Evolutionary conservation across 139 green algal genomes (phyloP), one percentile per base, ranked within the genome.

Genomic region (Tetratostichococcus sp.): DNA sequence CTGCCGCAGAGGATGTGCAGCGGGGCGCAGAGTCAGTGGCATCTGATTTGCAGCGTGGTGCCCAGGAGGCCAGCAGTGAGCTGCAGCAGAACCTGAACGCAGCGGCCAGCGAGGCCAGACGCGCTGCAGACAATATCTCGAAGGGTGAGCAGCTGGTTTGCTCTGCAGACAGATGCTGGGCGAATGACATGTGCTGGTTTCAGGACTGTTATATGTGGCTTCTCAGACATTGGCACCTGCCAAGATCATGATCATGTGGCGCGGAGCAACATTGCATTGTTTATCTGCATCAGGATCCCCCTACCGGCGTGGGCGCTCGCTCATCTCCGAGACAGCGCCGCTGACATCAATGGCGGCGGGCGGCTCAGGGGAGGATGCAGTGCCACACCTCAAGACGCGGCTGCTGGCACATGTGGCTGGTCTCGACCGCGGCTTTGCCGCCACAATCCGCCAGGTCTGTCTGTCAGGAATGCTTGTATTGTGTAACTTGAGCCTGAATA

Each of bases 381-480:
- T 62, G 50, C 50, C 50, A 17, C 77, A 78, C 30, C 67, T 67
- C 34, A 82, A 82, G 72, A 69, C 50, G 67, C 67, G 77, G 21
- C 58, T 82, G 35, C 30, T 82, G 72, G 50, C 70, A 14, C 35
- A 34, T 35, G 33, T 78, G 30, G 77, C 72, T 22, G 77, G 77
- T 1, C 68, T 82, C 19, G 77, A 82, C 68, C 70, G 77, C 3
- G 77, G 77, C 35, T 82, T 82, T 72, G 67, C 77, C n/a, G 77
- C 77, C 21, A 82, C 71, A 4, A 26, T 2, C 50, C 50, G 50
- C 50, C 50, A 62, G 50, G 50, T 62, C 11, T 17, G 39, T 11
- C 39, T 6, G 11, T n/a, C n/a, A n/a, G n/a, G n/a, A n/a, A n/a
- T n/a, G n/a, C n/a, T n/a, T n/a, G n/a, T n/a, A n/a, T n/a, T n/a